Conservation (phyloP, 2,329 filamentous ascomycete species). For the Arthrinium puccinioides region DNA sequence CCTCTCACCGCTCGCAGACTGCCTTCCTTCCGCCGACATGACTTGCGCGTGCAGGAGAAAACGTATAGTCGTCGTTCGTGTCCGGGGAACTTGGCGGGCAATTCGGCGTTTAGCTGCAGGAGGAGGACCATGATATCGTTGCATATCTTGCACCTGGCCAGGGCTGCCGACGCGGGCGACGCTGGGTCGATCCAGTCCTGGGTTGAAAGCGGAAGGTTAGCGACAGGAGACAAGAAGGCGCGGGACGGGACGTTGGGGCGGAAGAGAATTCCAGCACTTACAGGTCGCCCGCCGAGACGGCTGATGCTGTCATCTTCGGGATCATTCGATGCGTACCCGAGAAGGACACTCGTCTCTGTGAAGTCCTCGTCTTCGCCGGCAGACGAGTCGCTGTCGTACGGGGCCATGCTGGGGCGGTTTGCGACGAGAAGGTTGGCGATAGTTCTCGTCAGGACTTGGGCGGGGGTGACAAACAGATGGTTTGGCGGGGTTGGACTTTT, state of each 20-base stretch:
- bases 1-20: conserved; percentile 72
- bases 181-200: conserved; percentile 79
- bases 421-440: not conserved
- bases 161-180: conserved; percentile 62
- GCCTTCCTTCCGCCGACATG: conserved; percentile 75
- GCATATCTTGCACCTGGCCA: conserved; percentile 84
- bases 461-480: too few relatives aligned
- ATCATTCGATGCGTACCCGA: conserved; percentile 83
- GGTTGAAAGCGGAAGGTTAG: not conserved
- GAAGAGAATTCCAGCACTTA: conserved; percentile 37
- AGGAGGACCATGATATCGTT: conserved; percentile 76
- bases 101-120: conserved; percentile 83
- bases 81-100: conserved; percentile 77
- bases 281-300: conserved; percentile 79
- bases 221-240: not conserved
- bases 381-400: conserved; percentile 82
- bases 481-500: too few relatives aligned
- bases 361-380: conserved; percentile 58
- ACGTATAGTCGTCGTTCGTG: conserved; percentile 87
- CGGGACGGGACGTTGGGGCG: not conserved
- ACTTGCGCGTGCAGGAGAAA: conserved; percentile 70
- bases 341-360: conserved; percentile 77
- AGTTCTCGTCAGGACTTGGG: too few relatives aligned
- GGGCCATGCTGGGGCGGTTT: conserved; percentile 13
- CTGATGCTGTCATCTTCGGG: conserved; percentile 76